phyloP scores from a whole-genome alignment of 176 grass and related monocot species.

The Aechmea fasciata region DNA sequence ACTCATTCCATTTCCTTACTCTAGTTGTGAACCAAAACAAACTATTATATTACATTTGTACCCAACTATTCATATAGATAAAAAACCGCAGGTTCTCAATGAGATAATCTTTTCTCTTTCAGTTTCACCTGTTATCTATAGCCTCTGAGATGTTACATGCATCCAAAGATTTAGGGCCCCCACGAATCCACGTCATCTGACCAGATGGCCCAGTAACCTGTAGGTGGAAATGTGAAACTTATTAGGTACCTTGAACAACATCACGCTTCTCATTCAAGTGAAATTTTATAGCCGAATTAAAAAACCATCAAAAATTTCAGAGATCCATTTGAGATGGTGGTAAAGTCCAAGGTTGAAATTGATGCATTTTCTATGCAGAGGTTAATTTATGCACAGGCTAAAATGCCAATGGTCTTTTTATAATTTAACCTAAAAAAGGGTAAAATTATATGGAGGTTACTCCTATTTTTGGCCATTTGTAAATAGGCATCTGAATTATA shows the following conservation, averaged over 20 bases:
- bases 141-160: conserved; percentile 49
- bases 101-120: background rate
- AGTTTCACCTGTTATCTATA: conserved; percentile 51
- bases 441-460: no score
- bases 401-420: no score
- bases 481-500: no score
- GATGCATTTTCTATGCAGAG: background rate
- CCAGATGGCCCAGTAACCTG: conserved; percentile 82
- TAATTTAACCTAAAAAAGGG: no score
- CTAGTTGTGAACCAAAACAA: background rate
- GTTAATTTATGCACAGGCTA: no score
- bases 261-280: background rate
- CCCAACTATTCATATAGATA: background rate
- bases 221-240: conserved; percentile 1
- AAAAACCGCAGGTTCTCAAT: background rate
- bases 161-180: conserved; percentile 53
- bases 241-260: background rate
- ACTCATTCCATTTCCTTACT: no score
- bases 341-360: background rate
- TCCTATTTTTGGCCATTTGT: no score
- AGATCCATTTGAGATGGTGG: background rate
- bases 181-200: conserved; percentile 83
- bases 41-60: background rate
- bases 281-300: background rate
- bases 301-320: no score